phyloP scores from a whole-genome alignment of 306 rosid species.

The Vicia sativa region DNA sequence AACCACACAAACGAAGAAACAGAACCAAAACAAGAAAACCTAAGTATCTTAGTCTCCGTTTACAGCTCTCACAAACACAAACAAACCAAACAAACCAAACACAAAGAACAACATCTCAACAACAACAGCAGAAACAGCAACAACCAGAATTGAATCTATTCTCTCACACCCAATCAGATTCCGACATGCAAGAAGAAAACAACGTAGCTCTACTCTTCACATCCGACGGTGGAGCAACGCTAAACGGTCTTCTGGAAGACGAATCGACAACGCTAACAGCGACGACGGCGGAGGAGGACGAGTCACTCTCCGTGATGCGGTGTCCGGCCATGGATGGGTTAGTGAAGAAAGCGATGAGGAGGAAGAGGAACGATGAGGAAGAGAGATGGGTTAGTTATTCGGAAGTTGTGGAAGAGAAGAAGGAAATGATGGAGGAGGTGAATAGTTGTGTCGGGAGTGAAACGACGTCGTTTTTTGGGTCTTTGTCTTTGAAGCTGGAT shows the following conservation, averaged over 20 bases:
- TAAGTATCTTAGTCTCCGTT: slow-evolving; percentile 69
- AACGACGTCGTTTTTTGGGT: slow-evolving; percentile 44
- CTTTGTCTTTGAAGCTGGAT: slow-evolving; percentile 76
- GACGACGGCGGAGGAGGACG: slow-evolving; percentile 40
- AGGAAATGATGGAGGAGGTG: slow-evolving; percentile 55
- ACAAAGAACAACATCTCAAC: background rate
- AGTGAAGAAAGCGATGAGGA: slow-evolving; percentile 83
- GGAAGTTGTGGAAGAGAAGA: slow-evolving; percentile 75
- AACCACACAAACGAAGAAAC: slow-evolving; percentile 45
- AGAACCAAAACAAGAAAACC: slow-evolving; percentile 66
- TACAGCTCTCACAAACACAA: slow-evolving; percentile 40
- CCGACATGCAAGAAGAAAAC: slow-evolving; percentile 56
- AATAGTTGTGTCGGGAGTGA: slow-evolving; percentile 35
- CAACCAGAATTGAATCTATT: slow-evolving; percentile 59
- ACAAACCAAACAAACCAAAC: slow-evolving; percentile 70
- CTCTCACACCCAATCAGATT: slow-evolving; percentile 61
- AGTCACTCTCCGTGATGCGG: slow-evolving; percentile 45
- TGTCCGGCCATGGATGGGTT: slow-evolving; percentile 41
- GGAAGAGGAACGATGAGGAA: slow-evolving; percentile 47
- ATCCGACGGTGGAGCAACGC: slow-evolving; percentile 55
- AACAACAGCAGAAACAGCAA: background rate
- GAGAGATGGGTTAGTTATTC: slow-evolving; percentile 95
- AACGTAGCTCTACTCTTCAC: slow-evolving; percentile 69
- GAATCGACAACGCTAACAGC: slow-evolving; percentile 35
- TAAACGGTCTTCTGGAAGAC: slow-evolving; percentile 53